Percentiles rank a stretch among this genome's conserved stretches.
These are phyloP conservation scores for Misopates orontium DNA, from an alignment of 257 asterid species.

Conservation along the genomic window DNA sequence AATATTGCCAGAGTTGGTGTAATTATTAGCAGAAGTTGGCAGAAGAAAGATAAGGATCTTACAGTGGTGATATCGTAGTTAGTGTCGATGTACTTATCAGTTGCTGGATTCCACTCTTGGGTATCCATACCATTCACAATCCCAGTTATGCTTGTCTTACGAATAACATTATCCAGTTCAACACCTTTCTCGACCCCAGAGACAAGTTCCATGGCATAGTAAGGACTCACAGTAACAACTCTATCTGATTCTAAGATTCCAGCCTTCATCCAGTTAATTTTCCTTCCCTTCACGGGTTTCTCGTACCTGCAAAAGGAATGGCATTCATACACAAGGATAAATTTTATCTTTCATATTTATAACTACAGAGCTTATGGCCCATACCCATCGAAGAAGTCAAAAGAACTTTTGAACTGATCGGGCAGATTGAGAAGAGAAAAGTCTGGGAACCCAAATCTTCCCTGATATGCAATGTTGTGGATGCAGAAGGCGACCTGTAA, in stretches of 20 bases:
- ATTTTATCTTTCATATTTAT: background rate
- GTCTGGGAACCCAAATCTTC: slow-evolving; percentile 81
- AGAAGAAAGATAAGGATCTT: slow-evolving; percentile 18
- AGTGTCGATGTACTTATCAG: slow-evolving; percentile 69
- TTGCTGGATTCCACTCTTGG: slow-evolving; percentile 93
- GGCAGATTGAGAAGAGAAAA: slow-evolving; percentile 80
- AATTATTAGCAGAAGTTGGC: background rate
- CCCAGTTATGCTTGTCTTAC: slow-evolving; percentile 54
- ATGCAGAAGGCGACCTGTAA: slow-evolving; percentile 85
- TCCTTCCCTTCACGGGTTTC: slow-evolving; percentile 88
- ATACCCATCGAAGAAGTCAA: slow-evolving; percentile 94
- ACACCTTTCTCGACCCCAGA: slow-evolving; percentile 81
- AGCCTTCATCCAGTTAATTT: slow-evolving; percentile 98
- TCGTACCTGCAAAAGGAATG: slow-evolving; percentile 48
- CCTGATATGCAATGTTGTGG: slow-evolving; percentile 99
- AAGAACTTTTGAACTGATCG: slow-evolving; percentile 70
- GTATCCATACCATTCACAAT: slow-evolving; percentile 86
- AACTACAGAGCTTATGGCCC: slow-evolving; percentile 12
- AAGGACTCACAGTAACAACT: slow-evolving; percentile 85
- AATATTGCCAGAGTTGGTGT: background rate
- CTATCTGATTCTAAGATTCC: slow-evolving; percentile 67
- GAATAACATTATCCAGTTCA: slow-evolving; percentile 65
- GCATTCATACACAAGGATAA: slow-evolving; percentile 11
- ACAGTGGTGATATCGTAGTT: slow-evolving; percentile 79
- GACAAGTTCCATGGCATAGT: slow-evolving; percentile 81